These are phyloP conservation scores for Carex cristatella DNA, from an alignment of 176 grass and related monocot genomes.

Conservation along the genomic window DNA sequence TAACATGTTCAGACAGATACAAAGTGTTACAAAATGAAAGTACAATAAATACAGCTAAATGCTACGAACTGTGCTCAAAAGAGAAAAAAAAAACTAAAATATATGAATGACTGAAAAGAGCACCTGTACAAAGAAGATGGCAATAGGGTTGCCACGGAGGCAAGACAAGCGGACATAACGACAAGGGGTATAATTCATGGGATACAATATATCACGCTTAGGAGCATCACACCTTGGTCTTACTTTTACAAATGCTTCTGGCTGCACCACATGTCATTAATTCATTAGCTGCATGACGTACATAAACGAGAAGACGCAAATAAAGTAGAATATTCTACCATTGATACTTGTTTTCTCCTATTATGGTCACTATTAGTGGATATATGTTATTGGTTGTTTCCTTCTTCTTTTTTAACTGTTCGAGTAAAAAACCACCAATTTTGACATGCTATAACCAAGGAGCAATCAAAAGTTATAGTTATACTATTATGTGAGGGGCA, in stretches of 20 bases:
- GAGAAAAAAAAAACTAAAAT: neutral
- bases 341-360: neutral
- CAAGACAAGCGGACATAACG: slow-evolving; percentile 89
- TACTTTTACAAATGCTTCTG: slow-evolving; percentile 81
- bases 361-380: neutral
- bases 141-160: slow-evolving; percentile 81
- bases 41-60: neutral
- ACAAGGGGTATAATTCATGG: slow-evolving; percentile 66
- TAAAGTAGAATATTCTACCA: neutral
- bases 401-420: neutral
- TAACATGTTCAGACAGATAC: slow-evolving; percentile 15
- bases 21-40: slow-evolving; percentile 16
- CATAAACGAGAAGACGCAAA: neutral
- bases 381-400: neutral
- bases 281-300: neutral
- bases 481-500: neutral
- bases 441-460: neutral
- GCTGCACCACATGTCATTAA: slow-evolving; percentile 27
- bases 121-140: slow-evolving; percentile 88
- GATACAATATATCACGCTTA: slow-evolving; percentile 86
- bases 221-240: slow-evolving; percentile 69
- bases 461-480: neutral
- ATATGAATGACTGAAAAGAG: neutral
- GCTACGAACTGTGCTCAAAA: neutral
- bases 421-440: neutral